A percentile compares a stretch with the other conserved stretches of the same genome.
These are phyloP conservation scores for Colletotrichum eremochloae DNA, from an alignment of 2,329 filamentous ascomycete genomes.

Conservation along the genomic window DNA sequence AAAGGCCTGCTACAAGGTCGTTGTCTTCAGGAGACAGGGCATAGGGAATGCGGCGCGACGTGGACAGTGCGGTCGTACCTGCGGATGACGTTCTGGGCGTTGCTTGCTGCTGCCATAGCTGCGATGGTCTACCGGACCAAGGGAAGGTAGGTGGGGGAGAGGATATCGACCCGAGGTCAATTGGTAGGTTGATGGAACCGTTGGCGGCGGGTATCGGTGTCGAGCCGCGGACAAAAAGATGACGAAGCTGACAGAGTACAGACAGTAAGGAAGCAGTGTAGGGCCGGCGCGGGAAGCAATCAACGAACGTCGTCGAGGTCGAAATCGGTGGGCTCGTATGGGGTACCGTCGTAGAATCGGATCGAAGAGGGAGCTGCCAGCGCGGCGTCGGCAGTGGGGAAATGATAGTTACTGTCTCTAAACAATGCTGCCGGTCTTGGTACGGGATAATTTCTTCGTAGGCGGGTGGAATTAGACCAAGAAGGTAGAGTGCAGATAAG, in stretches of 20 bases:
- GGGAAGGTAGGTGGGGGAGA: neutral
- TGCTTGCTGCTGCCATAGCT: slow-evolving; percentile 60
- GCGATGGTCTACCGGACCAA: slow-evolving; percentile 6
- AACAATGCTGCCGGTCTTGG: slow-evolving; percentile 6
- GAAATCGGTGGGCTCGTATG: slow-evolving; percentile 33
- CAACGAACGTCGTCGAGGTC: slow-evolving; percentile 3
- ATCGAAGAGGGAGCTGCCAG: slow-evolving; percentile 16
- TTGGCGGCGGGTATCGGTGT: neutral
- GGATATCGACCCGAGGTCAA: slow-evolving; percentile 27
- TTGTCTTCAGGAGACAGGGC: neutral
- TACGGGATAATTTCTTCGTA: slow-evolving; percentile 19
- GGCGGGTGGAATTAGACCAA: slow-evolving; percentile 5
- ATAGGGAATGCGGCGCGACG: slow-evolving; percentile 18
- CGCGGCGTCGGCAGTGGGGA: slow-evolving; percentile 17
- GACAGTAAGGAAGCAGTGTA: neutral
- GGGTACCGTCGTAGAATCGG: slow-evolving; percentile 27
- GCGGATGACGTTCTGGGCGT: slow-evolving; percentile 70
- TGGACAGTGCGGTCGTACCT: slow-evolving; percentile 64
- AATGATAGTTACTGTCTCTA: slow-evolving; percentile 13
- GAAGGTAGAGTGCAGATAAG: neutral
- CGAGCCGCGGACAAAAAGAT: neutral
- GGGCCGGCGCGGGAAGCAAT: slow-evolving; percentile 6
- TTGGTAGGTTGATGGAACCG: slow-evolving; percentile 12
- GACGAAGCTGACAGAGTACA: neutral
- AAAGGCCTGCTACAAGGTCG: neutral